Percentiles rank a stretch among this genome's conserved stretches.
phyloP scores from a whole-genome alignment of 495 filamentous ascomycete genomes.

The Xylaria intraflava region DNA sequence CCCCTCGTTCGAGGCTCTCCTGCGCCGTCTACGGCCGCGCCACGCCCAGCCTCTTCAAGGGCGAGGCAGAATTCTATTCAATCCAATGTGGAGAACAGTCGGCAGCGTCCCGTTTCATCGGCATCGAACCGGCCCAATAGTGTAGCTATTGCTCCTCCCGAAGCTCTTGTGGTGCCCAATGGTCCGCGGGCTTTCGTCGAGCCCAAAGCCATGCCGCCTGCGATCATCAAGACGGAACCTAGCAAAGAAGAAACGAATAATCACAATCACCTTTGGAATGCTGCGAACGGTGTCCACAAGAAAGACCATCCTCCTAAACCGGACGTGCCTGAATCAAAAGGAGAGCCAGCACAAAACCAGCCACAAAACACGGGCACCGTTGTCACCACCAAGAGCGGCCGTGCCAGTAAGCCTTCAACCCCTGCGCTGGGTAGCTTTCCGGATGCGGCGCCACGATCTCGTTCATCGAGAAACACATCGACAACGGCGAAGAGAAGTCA shows the following conservation, averaged over 20 bases:
- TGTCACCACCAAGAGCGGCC: constrained; percentile 49
- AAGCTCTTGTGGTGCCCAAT: constrained; percentile 22
- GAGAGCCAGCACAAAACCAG: constrained; percentile 29
- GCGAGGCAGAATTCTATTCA: constrained; percentile 62
- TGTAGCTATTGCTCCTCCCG: constrained; percentile 26
- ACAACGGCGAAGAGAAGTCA: constrained; percentile 55
- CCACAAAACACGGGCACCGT: constrained; percentile 19
- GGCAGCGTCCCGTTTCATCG: constrained; percentile 55
- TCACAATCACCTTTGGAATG: constrained; percentile 15
- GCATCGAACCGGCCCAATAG: constrained; percentile 48
- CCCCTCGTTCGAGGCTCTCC: constrained; percentile 35
- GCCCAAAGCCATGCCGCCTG: constrained; percentile 22
- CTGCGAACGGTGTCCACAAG: constrained; percentile 25
- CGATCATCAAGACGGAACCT: constrained; percentile 30
- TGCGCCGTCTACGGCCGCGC: constrained; percentile 28
- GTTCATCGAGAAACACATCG: constrained; percentile 29
- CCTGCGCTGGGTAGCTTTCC: constrained; percentile 48
- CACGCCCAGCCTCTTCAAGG: constrained; percentile 57
- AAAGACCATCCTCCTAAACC: constrained; percentile 26
- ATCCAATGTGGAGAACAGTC: constrained; percentile 43
- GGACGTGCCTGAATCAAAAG: constrained; percentile 27
- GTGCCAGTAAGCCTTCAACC: constrained; percentile 59
- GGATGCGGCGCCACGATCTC: constrained; percentile 34
- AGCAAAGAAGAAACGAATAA: constrained; percentile 23
- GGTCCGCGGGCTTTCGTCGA: constrained; percentile 24